Evolutionary conservation across 805 yeast species (phyloP).

Genomic region (Hanseniaspora clermontiae): DNA sequence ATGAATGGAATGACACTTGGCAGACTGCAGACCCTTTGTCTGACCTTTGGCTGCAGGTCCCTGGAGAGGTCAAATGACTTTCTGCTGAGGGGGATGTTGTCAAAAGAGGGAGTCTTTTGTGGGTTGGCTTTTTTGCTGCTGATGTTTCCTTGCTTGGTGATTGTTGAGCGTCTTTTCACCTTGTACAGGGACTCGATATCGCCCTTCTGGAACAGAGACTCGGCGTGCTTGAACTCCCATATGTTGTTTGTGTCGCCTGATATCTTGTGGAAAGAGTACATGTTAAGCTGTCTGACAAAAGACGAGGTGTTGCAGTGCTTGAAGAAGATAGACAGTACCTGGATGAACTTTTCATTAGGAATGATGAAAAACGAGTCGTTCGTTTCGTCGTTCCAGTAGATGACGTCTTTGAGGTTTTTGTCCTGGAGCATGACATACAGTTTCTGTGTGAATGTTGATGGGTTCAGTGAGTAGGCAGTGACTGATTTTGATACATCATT

Average conservation of each 20-base stretch:
- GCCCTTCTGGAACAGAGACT: conserved; percentile 68
- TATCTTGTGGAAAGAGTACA: conserved; percentile 70
- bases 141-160: conserved; percentile 17
- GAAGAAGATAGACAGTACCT: conserved; percentile 52
- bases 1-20: not conserved
- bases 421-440: conserved; percentile 86
- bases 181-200: conserved; percentile 58
- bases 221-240: conserved; percentile 87
- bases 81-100: not conserved
- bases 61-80: not conserved
- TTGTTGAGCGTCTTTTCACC: conserved; percentile 65
- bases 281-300: conserved; percentile 65
- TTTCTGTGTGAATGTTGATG: conserved; percentile 61
- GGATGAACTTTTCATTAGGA: conserved; percentile 79
- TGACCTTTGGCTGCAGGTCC: not conserved
- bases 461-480: conserved; percentile 3
- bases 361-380: conserved; percentile 64
- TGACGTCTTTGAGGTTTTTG: conserved; percentile 51
- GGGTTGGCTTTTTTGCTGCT: not conserved
- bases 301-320: conserved; percentile 73
- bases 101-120: not conserved
- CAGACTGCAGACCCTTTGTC: not conserved
- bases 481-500: conserved; percentile 7
- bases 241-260: conserved; percentile 26
- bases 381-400: conserved; percentile 63